These are phyloP conservation scores for Carallia brachiata DNA, from an alignment of 345 rosid species.

Conservation along the genomic window DNA sequence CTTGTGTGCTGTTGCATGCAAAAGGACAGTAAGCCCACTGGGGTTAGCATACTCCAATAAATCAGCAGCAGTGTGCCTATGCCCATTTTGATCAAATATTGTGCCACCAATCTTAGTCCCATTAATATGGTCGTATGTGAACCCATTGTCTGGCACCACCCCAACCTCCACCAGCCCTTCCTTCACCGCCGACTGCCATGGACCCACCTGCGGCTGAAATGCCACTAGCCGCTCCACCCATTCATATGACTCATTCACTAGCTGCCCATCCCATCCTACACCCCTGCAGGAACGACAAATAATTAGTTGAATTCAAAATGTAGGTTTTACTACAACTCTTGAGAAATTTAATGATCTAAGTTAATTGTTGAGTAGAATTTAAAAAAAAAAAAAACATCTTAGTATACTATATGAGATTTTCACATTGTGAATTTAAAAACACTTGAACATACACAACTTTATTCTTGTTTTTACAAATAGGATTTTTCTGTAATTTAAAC, in stretches of 20 bases:
- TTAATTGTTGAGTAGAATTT: no score
- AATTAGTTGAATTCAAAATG: neutral
- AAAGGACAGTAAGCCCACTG: slow-evolving; percentile 1
- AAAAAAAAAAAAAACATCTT: no score
- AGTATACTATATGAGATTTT: no score
- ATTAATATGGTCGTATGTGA: slow-evolving; percentile 22
- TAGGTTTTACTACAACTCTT: no score
- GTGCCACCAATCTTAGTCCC: slow-evolving; percentile 28
- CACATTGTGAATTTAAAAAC: no score
- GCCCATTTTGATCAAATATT: slow-evolving; percentile 13
- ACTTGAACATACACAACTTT: no score
- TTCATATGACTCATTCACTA: slow-evolving; percentile 22
- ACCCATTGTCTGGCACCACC: slow-evolving; percentile 20
- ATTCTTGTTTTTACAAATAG: no score
- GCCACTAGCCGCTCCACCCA: slow-evolving; percentile 23
- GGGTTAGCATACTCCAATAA: slow-evolving; percentile 13
- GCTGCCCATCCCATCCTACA: slow-evolving; percentile 15
- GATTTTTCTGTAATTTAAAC: no score
- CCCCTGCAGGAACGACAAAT: neutral
- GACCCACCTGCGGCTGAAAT: slow-evolving; percentile 15
- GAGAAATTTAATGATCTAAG: no score
- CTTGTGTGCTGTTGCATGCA: slow-evolving; percentile 16
- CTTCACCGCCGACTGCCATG: slow-evolving; percentile 20
- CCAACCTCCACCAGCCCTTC: slow-evolving; percentile 20
- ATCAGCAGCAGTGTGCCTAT: slow-evolving; percentile 23